Base-by-base conservation (phyloP, 305 asterid species). In the Fraxinus angustifolia region DNA sequence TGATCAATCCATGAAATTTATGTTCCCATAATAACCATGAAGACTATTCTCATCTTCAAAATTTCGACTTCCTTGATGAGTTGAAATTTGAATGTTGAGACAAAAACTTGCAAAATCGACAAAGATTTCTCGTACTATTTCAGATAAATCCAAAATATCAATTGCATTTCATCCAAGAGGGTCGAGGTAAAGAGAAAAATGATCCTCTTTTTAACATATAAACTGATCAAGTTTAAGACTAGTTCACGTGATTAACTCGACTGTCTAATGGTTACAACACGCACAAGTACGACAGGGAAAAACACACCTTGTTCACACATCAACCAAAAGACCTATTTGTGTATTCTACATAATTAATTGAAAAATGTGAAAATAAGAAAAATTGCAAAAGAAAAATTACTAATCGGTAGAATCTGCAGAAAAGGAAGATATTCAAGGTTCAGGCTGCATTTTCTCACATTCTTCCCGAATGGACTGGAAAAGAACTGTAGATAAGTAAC, bases 381-480 rank as follows among this genome's bases (percentile, higher is more conserved):
- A 10, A 65, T 28, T 65, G 73, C 17, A 65, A 65, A 23, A 10
- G n/a, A 23, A 26, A 3, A 8, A 26, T 21, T 10, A 21, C 34
- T 14, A 10, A 26, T 26, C n/a, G 30, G 28, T 21, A 60, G 70
- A 4, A 26, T 45, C 78, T 67, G 16, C 2, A 35, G 34, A 36
- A 6, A 8, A 23, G 26, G 82, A 58, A 45, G 17, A 45, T 3
- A 12, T 82, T 92, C 91, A 92, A 21, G 83, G 75, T 83, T 92
- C 97, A 4, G 95, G 93, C 73, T 90, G 93, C 98, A 93, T 91
- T 68, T 90, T 90, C 88, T 93, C 97, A 67, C 97, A 91, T 80
- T 95, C 99, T 82, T 95, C 98, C 76, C 97, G 78, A 70, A 95
- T 93, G 16, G 99, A 95, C 89, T 93, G 97, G 89, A 93, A 95